These are phyloP conservation scores for Chrysanthemum seticuspe DNA, from an alignment of 129 eudicot species.

Conservation along the genomic window DNA sequence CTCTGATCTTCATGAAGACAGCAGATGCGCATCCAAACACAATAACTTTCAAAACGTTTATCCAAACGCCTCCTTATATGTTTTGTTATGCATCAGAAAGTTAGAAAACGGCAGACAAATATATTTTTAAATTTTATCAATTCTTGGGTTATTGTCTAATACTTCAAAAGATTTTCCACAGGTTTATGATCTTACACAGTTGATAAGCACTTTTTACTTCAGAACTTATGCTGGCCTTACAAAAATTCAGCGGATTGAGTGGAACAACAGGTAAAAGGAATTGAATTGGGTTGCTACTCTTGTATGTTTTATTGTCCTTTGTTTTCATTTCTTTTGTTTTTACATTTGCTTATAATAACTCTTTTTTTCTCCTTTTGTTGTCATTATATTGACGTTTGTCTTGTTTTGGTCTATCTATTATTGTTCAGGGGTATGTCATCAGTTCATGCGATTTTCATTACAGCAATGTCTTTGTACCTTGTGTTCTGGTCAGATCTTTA, in stretches of 20 bases:
- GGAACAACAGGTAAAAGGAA: conserved; percentile 77
- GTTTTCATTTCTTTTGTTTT: too few species aligned
- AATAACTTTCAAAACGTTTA: not conserved
- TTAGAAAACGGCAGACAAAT: not conserved
- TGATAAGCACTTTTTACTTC: conserved; percentile 63
- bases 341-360: too few species aligned
- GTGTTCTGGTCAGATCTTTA: conserved; percentile 87
- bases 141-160: conserved; percentile 17
- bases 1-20: conserved; percentile 43
- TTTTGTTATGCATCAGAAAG: conserved; percentile 1
- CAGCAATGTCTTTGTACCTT: conserved; percentile 72
- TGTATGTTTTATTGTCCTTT: conserved; percentile 2
- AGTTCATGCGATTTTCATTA: conserved; percentile 73
- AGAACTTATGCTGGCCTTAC: conserved; percentile 78
- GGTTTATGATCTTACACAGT: conserved; percentile 81
- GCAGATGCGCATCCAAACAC: not conserved
- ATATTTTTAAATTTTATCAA: not conserved
- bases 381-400: not conserved
- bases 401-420: not conserved
- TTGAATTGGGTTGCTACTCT: conserved; percentile 7
- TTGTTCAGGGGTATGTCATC: conserved; percentile 85
- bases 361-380: too few species aligned
- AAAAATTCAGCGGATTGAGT: conserved; percentile 72
- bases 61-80: not conserved
- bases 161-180: conserved; percentile 31